A percentile compares a stretch with the other conserved stretches of the same genome.
These are phyloP conservation scores for Fusarium sp. DNA, from an alignment of 2,329 filamentous ascomycete species.

Conservation along the genomic window DNA sequence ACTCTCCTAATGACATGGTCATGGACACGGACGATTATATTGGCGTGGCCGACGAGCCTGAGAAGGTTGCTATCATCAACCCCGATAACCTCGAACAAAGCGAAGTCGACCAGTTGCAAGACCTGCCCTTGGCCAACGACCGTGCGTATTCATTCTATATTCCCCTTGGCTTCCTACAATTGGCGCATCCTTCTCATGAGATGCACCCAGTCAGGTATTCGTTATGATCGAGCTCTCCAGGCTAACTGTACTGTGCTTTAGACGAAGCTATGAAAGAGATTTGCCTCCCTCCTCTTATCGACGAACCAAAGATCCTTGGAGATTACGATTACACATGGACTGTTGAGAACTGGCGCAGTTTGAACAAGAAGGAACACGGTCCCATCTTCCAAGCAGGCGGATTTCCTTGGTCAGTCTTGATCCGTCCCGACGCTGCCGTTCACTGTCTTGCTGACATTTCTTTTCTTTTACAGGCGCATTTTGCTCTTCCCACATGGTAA, in stretches of 20 bases:
- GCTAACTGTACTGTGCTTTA: conserved; percentile 51
- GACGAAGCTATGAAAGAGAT: conserved; percentile 87
- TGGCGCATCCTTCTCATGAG: conserved; percentile 1
- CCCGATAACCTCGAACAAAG: conserved; percentile 61
- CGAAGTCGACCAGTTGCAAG: conserved; percentile 60
- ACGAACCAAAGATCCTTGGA: conserved; percentile 82
- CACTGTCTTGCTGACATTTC: conserved; percentile 27
- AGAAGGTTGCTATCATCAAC: conserved; percentile 66
- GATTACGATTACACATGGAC: conserved; percentile 87
- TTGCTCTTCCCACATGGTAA: conserved; percentile 97
- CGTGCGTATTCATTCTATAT: conserved; percentile 55
- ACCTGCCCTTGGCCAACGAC: conserved; percentile 63
- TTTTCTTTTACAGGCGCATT: conserved; percentile 73
- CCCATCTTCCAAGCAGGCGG: conserved; percentile 88
- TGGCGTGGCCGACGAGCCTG: conserved; percentile 59
- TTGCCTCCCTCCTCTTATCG: conserved; percentile 75
- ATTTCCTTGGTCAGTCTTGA: conserved; percentile 76
- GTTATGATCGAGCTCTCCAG: neutral
- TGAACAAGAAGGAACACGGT: conserved; percentile 85
- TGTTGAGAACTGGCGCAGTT: conserved; percentile 81
- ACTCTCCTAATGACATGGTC: conserved; percentile 68
- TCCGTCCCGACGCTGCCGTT: conserved; percentile 45
- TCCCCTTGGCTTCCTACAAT: neutral
- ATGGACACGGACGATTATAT: conserved; percentile 67
- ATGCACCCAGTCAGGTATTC: neutral